Conservation (phyloP, 208 protist species). For the Crithidia expoeki region DNA sequence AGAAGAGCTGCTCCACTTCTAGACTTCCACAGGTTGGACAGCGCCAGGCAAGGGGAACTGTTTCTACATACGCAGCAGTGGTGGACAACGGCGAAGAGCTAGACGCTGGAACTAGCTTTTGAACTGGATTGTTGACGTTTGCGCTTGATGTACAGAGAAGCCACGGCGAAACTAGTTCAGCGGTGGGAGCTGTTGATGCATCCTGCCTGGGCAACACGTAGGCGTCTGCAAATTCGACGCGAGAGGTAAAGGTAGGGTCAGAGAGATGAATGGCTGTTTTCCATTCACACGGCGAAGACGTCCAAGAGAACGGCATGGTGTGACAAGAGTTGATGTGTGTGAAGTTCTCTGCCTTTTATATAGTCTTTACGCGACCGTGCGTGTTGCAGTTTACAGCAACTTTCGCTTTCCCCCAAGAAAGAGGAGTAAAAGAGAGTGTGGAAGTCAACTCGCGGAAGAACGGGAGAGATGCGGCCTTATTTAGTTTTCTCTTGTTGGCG, state of each 20-base stretch:
- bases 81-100: background rate
- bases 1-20: conserved; percentile 46
- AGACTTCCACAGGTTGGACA: conserved; percentile 44
- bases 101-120: background rate
- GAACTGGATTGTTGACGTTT: too few relatives aligned
- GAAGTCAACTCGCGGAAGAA: too few relatives aligned
- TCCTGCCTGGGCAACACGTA: conserved; percentile 47
- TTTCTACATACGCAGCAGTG: conserved; percentile 8
- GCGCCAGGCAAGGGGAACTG: conserved; percentile 50
- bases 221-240: conserved; percentile 38
- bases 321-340: background rate
- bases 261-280: conserved; percentile 30
- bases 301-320: background rate
- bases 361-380: too few relatives aligned
- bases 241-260: conserved; percentile 52
- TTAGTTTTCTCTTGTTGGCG: too few relatives aligned
- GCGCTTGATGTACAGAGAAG: conserved; percentile 31
- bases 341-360: too few relatives aligned
- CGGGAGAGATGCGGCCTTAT: too few relatives aligned
- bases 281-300: background rate
- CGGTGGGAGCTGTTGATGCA: conserved; percentile 1
- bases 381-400: too few relatives aligned
- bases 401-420: too few relatives aligned
- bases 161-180: conserved; percentile 42
- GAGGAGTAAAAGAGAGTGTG: too few relatives aligned